Evolutionary conservation across 2,329 filamentous ascomycete genomes (phyloP).

Genomic region (Leptosphaerulina australis): DNA sequence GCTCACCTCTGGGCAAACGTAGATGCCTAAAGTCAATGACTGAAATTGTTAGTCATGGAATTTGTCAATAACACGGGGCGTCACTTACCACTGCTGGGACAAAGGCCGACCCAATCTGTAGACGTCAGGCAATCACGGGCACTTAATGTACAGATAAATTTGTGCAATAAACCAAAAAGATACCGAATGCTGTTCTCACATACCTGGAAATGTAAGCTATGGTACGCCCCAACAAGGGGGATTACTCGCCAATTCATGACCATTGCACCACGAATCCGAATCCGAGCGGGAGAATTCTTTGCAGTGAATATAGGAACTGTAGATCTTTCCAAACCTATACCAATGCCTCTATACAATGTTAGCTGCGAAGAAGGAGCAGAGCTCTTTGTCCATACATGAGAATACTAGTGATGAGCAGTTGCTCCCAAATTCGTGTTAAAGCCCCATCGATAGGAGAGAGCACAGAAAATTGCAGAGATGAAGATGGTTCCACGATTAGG

Average conservation of each 20-base stretch:
- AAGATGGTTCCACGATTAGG: slow-evolving; percentile 43
- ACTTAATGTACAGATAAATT: slow-evolving; percentile 46
- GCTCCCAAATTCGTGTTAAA: slow-evolving; percentile 31
- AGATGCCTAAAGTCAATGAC: slow-evolving; percentile 23
- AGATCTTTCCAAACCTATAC: slow-evolving; percentile 37
- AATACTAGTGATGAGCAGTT: slow-evolving; percentile 29
- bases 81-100: slow-evolving; percentile 41
- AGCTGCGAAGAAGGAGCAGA: not conserved
- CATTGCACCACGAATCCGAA: slow-evolving; percentile 56
- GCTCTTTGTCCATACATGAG: slow-evolving; percentile 20
- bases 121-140: slow-evolving; percentile 46
- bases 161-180: slow-evolving; percentile 33
- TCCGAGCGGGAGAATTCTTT: slow-evolving; percentile 54
- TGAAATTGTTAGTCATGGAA: slow-evolving; percentile 42
- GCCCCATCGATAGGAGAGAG: slow-evolving; percentile 35
- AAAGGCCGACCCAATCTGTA: slow-evolving; percentile 50
- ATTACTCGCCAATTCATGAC: slow-evolving; percentile 52
- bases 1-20: slow-evolving; percentile 49
- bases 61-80: not conserved
- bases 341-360: slow-evolving; percentile 24
- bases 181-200: slow-evolving; percentile 47
- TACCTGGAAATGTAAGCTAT: slow-evolving; percentile 40
- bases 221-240: no score
- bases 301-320: slow-evolving; percentile 55
- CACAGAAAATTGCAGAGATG: slow-evolving; percentile 34